These are phyloP conservation scores for Solanum chacoense DNA, from an alignment of 305 asterid species.

Conservation along the genomic window DNA sequence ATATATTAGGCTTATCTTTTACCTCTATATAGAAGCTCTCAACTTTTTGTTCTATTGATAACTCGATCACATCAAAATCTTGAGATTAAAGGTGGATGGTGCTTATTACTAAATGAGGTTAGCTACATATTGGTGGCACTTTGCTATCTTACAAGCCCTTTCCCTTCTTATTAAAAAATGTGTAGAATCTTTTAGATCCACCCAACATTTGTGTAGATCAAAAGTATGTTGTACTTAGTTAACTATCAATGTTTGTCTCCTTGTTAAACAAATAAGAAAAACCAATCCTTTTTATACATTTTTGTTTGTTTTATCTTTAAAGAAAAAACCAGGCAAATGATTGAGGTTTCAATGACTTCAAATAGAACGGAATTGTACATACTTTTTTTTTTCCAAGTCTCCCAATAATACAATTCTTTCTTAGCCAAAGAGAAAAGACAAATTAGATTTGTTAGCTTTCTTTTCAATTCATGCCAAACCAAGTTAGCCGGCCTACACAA, in stretches of 20 bases:
- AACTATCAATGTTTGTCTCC: not conserved
- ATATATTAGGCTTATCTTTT: not conserved
- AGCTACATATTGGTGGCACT: not conserved
- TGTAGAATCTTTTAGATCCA: not conserved
- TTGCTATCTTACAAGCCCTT: not conserved
- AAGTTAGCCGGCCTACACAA: not conserved
- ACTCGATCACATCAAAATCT: not conserved
- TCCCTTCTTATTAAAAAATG: not conserved
- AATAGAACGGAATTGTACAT: not conserved
- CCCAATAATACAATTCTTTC: not conserved
- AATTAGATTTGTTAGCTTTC: not conserved
- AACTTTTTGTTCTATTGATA: not conserved
- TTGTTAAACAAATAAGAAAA: not conserved
- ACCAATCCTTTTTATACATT: not conserved
- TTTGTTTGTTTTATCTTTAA: not conserved
- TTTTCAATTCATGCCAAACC: not conserved
- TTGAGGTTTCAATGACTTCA: not conserved
- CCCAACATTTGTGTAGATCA: not conserved
- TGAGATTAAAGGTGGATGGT: not conserved
- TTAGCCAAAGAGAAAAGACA: not conserved
- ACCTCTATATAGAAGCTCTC: not conserved
- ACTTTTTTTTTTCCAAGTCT: not conserved
- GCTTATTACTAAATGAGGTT: not conserved
- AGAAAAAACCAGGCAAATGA: not conserved
- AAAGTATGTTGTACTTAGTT: not conserved